Evolutionary conservation across 208 protist genomes (phyloP).

Genomic region (Strigomonas galati): DNA sequence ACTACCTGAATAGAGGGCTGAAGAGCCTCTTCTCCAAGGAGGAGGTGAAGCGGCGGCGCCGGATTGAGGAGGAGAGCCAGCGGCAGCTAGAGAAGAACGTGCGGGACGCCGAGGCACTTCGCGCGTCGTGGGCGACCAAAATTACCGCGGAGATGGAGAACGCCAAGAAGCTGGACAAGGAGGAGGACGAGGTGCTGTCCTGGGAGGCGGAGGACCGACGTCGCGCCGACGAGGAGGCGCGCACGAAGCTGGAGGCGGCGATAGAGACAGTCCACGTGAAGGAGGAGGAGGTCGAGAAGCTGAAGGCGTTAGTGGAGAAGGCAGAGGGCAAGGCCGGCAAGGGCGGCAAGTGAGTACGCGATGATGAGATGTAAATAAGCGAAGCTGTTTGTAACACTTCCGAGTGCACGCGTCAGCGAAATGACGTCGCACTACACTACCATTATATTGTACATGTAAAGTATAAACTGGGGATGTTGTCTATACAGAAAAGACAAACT

Average conservation of each 20-base stretch:
- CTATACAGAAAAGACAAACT: too few species aligned
- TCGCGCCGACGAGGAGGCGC: conserved; percentile 69
- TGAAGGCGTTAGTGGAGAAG: conserved; percentile 66
- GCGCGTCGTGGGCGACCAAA: conserved; percentile 27
- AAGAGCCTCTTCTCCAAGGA: conserved; percentile 80
- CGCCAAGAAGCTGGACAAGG: conserved; percentile 23
- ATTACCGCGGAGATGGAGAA: conserved; percentile 24
- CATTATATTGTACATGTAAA: too few species aligned
- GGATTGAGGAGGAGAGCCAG: conserved; percentile 27
- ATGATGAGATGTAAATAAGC: too few species aligned
- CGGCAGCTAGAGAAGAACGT: conserved; percentile 43
- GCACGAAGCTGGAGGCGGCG: conserved; percentile 62
- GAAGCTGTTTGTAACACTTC: too few species aligned
- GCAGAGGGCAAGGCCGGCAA: conserved; percentile 22
- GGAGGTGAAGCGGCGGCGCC: conserved; percentile 47
- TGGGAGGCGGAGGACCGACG: conserved; percentile 66
- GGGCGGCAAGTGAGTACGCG: background rate
- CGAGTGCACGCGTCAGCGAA: too few species aligned
- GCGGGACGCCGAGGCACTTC: conserved; percentile 28
- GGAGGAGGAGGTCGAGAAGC: conserved; percentile 66
- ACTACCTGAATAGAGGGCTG: conserved; percentile 73
- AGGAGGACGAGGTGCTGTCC: conserved; percentile 64
- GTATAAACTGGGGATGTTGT: too few species aligned
- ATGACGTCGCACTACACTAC: background rate
- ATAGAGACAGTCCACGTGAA: conserved; percentile 60